Conservation (phyloP, 2,329 filamentous ascomycete species). For the Nigrograna mackinnonii region DNA sequence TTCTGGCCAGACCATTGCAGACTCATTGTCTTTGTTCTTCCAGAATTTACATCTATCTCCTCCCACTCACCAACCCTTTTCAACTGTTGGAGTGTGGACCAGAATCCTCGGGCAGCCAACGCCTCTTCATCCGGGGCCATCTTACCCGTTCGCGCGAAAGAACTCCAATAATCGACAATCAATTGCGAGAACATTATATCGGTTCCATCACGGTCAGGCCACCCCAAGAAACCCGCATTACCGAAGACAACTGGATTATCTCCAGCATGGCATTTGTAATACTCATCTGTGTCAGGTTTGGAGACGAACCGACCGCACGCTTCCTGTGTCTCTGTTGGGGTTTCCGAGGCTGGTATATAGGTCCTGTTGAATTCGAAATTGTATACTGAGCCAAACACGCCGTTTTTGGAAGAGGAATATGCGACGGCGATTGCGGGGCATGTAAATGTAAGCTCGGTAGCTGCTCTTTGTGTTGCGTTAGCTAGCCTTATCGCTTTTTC, state of each 20-base stretch:
- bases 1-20: background rate
- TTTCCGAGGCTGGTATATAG: slow-evolving; percentile 43
- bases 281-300: slow-evolving; percentile 39
- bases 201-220: slow-evolving; percentile 40
- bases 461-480: slow-evolving; percentile 37
- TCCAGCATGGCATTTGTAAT: slow-evolving; percentile 48
- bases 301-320: slow-evolving; percentile 29
- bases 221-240: slow-evolving; percentile 31
- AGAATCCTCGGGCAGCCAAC: slow-evolving; percentile 32
- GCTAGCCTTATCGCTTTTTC: slow-evolving; percentile 37
- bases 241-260: slow-evolving; percentile 46
- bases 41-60: background rate
- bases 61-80: slow-evolving; percentile 31
- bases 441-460: slow-evolving; percentile 35
- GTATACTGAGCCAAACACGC: slow-evolving; percentile 36
- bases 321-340: slow-evolving; percentile 19
- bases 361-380: slow-evolving; percentile 42
- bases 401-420: slow-evolving; percentile 35
- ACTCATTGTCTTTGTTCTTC: background rate
- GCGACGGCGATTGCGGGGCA: slow-evolving; percentile 42
- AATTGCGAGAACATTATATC: slow-evolving; percentile 40
- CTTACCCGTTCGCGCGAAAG: slow-evolving; percentile 36
- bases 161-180: slow-evolving; percentile 33
- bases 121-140: slow-evolving; percentile 35
- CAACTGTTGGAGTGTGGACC: slow-evolving; percentile 30